phyloP scores from a whole-genome alignment of 2,329 filamentous ascomycete species.

The Aspergillus tanneri region DNA sequence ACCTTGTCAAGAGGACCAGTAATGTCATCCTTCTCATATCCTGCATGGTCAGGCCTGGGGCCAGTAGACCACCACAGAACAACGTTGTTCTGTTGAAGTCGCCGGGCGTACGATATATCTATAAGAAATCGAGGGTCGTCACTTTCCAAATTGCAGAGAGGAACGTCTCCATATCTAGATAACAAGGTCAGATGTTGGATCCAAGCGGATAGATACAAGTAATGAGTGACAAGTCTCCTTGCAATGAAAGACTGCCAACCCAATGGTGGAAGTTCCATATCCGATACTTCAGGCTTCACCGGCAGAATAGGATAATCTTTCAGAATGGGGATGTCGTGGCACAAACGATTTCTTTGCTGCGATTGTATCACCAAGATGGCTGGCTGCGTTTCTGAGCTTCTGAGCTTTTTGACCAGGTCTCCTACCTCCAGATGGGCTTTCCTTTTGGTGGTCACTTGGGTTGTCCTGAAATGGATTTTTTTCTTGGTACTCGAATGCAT shows the following conservation, averaged over 20 bases:
- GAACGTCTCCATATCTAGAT: constrained; percentile 88
- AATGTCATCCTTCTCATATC: constrained; percentile 91
- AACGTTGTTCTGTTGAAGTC: constrained; percentile 85
- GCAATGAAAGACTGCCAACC: constrained; percentile 92
- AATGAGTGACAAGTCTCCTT: constrained; percentile 81
- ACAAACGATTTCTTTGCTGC: constrained; percentile 73
- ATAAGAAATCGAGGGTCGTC: constrained; percentile 95
- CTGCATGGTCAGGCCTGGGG: constrained; percentile 87
- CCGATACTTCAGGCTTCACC: constrained; percentile 76
- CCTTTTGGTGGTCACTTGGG: constrained; percentile 81
- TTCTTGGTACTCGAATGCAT: constrained; percentile 82
- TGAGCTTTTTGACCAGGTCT: constrained; percentile 86
- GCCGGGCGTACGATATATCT: constrained; percentile 88
- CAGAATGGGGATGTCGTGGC: constrained; percentile 80
- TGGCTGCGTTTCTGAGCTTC: constrained; percentile 76
- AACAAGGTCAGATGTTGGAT: constrained; percentile 83
- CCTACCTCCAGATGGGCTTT: constrained; percentile 86
- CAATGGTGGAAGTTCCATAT: constrained; percentile 83
- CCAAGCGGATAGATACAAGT: constrained; percentile 91
- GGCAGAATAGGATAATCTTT: constrained; percentile 81
- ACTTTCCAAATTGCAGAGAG: constrained; percentile 89
- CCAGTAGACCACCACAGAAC: constrained; percentile 95
- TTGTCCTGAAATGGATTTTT: constrained; percentile 80
- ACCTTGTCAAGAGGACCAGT: constrained; percentile 78
- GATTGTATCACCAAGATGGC: constrained; percentile 88